Conservation (phyloP, 1,139 yeast genomes). For the Zygosaccharomyces sapae region DNA sequence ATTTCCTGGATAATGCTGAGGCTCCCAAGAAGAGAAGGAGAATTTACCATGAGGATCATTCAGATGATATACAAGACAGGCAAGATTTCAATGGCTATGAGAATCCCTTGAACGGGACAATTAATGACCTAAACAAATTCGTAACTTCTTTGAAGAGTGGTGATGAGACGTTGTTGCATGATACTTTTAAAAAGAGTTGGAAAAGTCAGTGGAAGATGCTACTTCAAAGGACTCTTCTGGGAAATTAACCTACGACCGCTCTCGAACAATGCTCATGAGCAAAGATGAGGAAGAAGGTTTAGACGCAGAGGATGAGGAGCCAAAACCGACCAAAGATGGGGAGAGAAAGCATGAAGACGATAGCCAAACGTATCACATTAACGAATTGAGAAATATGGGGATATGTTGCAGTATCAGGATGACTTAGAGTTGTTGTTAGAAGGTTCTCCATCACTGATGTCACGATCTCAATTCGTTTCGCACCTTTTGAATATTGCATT, state of each 20-base stretch:
- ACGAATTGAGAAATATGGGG: constrained; percentile 30
- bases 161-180: constrained; percentile 10
- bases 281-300: constrained; percentile 15
- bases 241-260: constrained; percentile 15
- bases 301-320: constrained; percentile 7
- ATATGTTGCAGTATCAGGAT: constrained; percentile 29
- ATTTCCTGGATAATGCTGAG: constrained; percentile 20
- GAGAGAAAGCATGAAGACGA: constrained; percentile 2
- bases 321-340: neutral
- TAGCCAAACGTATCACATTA: constrained; percentile 22
- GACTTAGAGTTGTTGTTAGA: constrained; percentile 28
- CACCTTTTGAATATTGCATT: constrained; percentile 25
- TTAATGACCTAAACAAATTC: constrained; percentile 15
- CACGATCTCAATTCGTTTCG: constrained; percentile 13
- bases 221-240: neutral
- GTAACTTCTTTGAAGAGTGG: constrained; percentile 13
- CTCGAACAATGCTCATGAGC: constrained; percentile 16
- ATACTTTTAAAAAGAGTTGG: constrained; percentile 9
- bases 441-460: constrained; percentile 6
- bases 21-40: constrained; percentile 18
- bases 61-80: neutral
- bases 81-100: neutral
- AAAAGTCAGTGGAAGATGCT: constrained; percentile 7
- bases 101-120: constrained; percentile 13
- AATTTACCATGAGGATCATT: constrained; percentile 16